Evolutionary conservation across 106 monocot genomes (phyloP).

Genomic region (Dendrobium huoshanense): DNA sequence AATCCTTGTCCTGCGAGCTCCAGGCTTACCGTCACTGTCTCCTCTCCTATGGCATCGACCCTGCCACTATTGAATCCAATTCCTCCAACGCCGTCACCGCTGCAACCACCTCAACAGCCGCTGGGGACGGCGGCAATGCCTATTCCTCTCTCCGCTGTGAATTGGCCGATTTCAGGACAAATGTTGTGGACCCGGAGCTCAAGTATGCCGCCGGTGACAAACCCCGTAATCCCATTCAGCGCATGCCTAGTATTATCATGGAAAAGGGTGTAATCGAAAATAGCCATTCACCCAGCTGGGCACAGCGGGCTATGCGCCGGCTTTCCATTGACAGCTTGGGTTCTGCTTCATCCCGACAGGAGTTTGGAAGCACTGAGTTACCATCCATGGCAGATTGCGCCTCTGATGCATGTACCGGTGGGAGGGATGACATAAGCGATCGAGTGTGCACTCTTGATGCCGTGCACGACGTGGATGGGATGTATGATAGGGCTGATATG

Average conservation of each 20-base stretch:
- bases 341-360: constrained; percentile 5
- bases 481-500: neutral
- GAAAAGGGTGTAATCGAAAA: neutral
- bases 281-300: neutral
- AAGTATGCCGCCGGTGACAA: constrained; percentile 12
- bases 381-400: constrained; percentile 5
- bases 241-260: neutral
- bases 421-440: constrained; percentile 23
- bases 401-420: neutral
- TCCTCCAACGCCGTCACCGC: neutral
- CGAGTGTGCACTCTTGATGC: constrained; percentile 51
- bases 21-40: constrained; percentile 10
- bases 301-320: constrained; percentile 3
- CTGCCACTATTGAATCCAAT: neutral
- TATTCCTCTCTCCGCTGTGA: constrained; percentile 16
- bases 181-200: neutral
- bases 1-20: constrained; percentile 8
- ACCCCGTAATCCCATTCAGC: constrained; percentile 3
- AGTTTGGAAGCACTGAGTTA: constrained; percentile 8
- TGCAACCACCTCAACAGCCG: neutral
- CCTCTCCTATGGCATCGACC: neutral
- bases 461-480: constrained; percentile 21
- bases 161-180: neutral
- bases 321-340: constrained; percentile 14
- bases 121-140: neutral